Evolutionary conservation across 306 rosid species (phyloP).

Genomic region (Trifolium fragiferum): DNA sequence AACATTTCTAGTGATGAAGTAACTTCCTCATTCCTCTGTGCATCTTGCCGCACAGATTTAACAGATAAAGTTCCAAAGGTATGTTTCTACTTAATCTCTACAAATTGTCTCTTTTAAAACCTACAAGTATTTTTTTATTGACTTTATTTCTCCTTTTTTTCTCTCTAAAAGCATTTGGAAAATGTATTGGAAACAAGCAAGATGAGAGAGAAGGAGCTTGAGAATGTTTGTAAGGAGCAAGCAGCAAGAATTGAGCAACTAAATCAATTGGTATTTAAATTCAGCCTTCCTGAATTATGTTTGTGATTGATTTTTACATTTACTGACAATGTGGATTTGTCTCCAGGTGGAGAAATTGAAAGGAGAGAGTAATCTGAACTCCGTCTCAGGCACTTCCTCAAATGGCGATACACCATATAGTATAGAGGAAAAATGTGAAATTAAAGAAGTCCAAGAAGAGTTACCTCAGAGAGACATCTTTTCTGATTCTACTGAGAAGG

Average conservation of each 20-base stretch:
- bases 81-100: slow-evolving; percentile 36
- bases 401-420: slow-evolving; percentile 42
- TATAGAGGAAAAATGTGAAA: slow-evolving; percentile 66
- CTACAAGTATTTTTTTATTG: neutral
- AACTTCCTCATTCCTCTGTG: slow-evolving; percentile 59
- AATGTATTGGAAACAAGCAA: slow-evolving; percentile 39
- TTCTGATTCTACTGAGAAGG: slow-evolving; percentile 78
- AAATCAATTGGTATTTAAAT: slow-evolving; percentile 62
- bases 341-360: slow-evolving; percentile 62
- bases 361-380: slow-evolving; percentile 45
- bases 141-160: slow-evolving; percentile 5
- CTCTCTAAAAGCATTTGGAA: slow-evolving; percentile 41
- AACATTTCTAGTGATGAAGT: slow-evolving; percentile 48
- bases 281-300: slow-evolving; percentile 36
- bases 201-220: slow-evolving; percentile 60
- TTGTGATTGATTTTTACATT: slow-evolving; percentile 26
- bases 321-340: slow-evolving; percentile 31
- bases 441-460: slow-evolving; percentile 73
- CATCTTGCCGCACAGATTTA: slow-evolving; percentile 57
- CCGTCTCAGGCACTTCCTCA: slow-evolving; percentile 36
- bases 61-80: slow-evolving; percentile 51
- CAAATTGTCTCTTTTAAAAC: neutral
- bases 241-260: slow-evolving; percentile 71
- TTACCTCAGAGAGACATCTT: slow-evolving; percentile 40
- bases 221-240: slow-evolving; percentile 69